A percentile compares a stretch with the other conserved stretches of the same genome.
phyloP scores from a whole-genome alignment of 2,329 filamentous ascomycete genomes.

The Whalleya microplaca region DNA sequence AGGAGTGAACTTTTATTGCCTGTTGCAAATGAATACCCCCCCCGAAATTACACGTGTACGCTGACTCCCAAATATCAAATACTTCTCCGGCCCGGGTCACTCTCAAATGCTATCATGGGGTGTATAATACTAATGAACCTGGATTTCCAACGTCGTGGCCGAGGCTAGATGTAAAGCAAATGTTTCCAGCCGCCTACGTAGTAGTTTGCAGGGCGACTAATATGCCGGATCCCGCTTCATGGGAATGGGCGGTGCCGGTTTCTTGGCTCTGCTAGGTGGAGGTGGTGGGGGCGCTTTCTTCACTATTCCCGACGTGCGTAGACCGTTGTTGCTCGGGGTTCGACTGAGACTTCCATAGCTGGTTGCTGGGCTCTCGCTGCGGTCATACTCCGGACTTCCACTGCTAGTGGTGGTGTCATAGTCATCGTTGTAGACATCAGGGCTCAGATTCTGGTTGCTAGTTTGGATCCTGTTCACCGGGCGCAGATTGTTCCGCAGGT shows the following conservation, averaged over 20 bases:
- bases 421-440: constrained; percentile 54
- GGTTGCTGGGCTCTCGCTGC: constrained; percentile 59
- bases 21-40: background rate
- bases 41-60: background rate
- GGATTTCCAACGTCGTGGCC: background rate
- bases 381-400: constrained; percentile 55
- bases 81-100: background rate
- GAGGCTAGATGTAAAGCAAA: background rate
- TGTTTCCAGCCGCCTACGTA: background rate
- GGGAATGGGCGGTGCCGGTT: constrained; percentile 58
- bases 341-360: constrained; percentile 59
- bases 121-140: background rate
- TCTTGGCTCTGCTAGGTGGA: constrained; percentile 54
- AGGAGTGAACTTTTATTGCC: background rate
- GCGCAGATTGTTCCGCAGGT: constrained; percentile 48
- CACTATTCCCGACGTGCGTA: constrained; percentile 24
- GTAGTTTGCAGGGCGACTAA: constrained; percentile 8
- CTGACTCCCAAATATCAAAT: background rate
- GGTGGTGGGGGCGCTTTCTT: constrained; percentile 51
- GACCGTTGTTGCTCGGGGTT: constrained; percentile 45
- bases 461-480: constrained; percentile 51
- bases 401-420: constrained; percentile 56
- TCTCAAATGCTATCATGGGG: background rate
- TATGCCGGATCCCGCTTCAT: constrained; percentile 38
- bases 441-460: constrained; percentile 37